A percentile compares a stretch with the other conserved stretches of the same genome.
Evolutionary conservation across 352 stramenopile genomes (phyloP).

Genomic region (Pythium volutum): DNA sequence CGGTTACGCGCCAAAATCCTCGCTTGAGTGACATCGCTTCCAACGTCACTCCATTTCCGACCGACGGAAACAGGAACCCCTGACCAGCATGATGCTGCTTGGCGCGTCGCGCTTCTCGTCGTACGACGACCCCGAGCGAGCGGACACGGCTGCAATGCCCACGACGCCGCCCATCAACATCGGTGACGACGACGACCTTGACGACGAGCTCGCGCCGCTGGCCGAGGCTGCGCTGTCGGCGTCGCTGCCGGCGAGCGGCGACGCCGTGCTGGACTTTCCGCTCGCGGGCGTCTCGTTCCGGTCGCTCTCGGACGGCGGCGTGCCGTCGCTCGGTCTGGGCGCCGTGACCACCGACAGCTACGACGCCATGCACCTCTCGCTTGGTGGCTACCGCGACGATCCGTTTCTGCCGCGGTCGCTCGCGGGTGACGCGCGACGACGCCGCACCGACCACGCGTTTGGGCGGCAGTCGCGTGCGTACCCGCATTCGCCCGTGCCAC

Average conservation of each 20-base stretch:
- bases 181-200: too few relatives aligned
- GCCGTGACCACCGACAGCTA: not conserved
- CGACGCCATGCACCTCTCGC: slow-evolving; percentile 10
- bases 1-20: slow-evolving; percentile 15
- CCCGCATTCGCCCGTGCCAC: not conserved
- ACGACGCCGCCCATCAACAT: slow-evolving; percentile 11
- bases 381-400: slow-evolving; percentile 8
- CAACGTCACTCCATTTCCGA: not conserved
- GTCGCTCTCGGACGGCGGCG: slow-evolving; percentile 16
- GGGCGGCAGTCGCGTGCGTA: not conserved
- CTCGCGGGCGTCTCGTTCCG: slow-evolving; percentile 2
- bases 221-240: slow-evolving; percentile 2
- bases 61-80: not conserved
- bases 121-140: slow-evolving; percentile 14
- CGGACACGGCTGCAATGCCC: not conserved
- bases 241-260: slow-evolving; percentile 1
- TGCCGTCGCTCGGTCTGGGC: slow-evolving; percentile 3
- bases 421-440: slow-evolving; percentile 3
- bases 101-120: slow-evolving; percentile 4
- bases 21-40: slow-evolving; percentile 3
- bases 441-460: slow-evolving; percentile 12
- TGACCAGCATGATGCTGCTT: slow-evolving; percentile 9
- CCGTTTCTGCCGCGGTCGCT: slow-evolving; percentile 5
- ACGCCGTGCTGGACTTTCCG: slow-evolving; percentile 1
- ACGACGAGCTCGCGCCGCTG: slow-evolving; percentile 22